Evolutionary conservation across 1,284 basidiomycete species (phyloP).

Genomic region (Papiliotrema nemorosa): DNA sequence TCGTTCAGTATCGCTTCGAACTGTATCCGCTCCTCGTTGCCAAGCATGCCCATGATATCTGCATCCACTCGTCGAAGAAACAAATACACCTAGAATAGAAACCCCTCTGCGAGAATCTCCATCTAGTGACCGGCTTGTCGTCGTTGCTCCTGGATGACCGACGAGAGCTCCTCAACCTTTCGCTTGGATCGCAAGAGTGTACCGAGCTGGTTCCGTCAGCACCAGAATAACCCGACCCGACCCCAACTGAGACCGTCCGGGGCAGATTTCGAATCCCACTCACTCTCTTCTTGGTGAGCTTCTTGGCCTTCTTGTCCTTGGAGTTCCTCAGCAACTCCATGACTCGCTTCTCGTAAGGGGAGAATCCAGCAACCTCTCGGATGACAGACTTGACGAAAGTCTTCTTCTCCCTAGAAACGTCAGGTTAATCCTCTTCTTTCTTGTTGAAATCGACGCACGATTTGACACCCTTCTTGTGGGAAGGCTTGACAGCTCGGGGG

Average conservation of each 20-base stretch:
- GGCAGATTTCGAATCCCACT: no score
- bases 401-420: conserved; percentile 58
- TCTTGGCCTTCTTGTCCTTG: conserved; percentile 98
- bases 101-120: no score
- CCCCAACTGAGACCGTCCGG: no score
- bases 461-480: conserved; percentile 86
- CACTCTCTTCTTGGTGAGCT: conserved; percentile 97
- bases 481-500: conserved; percentile 72
- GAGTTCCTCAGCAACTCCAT: conserved; percentile 99
- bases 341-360: conserved; percentile 96
- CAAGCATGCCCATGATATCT: not conserved
- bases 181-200: conserved; percentile 94
- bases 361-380: conserved; percentile 95
- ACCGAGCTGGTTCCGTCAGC: conserved; percentile 67
- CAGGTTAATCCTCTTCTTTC: not conserved
- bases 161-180: conserved; percentile 91
- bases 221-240: no score
- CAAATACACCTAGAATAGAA: no score
- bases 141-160: conserved; percentile 69
- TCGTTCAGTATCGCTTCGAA: no score
- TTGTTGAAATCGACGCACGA: conserved; percentile 35
- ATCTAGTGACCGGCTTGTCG: conserved; percentile 50
- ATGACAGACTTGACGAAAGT: conserved; percentile 87
- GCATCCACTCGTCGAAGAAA: no score
- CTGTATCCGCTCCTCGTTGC: no score